A percentile compares a stretch with the other conserved stretches of the same genome.
These are phyloP conservation scores for Wallemia hederae DNA, from an alignment of 1,284 basidiomycete genomes.

Conservation along the genomic window DNA sequence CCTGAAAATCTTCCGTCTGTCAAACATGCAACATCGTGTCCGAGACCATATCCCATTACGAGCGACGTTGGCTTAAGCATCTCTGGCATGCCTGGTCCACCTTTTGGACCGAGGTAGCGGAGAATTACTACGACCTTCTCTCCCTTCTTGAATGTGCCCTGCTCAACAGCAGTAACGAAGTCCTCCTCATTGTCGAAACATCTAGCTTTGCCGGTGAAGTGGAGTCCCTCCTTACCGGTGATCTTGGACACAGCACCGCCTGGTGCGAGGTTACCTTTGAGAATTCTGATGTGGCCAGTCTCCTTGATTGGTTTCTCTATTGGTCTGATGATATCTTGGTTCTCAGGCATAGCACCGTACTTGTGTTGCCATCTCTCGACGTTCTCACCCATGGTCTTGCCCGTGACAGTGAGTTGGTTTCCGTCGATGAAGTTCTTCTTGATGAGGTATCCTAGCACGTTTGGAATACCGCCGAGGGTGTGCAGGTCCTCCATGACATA, in stretches of 20 bases:
- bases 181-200: conserved; percentile 57
- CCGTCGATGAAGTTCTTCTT: conserved; percentile 59
- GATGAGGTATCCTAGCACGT: conserved; percentile 48
- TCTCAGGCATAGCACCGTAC: conserved; percentile 34
- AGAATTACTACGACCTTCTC: conserved; percentile 73
- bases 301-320: conserved; percentile 58
- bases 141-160: conserved; percentile 45
- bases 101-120: conserved; percentile 63
- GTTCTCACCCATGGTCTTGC: conserved; percentile 61
- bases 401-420: conserved; percentile 59
- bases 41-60: conserved; percentile 80
- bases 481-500: conserved; percentile 74
- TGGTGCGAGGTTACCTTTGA: conserved; percentile 53
- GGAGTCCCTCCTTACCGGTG: conserved; percentile 68
- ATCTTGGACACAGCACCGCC: conserved; percentile 82
- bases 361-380: conserved; percentile 51
- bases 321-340: conserved; percentile 57
- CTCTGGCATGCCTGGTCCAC: conserved; percentile 79
- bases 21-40: conserved; percentile 60
- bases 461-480: conserved; percentile 72
- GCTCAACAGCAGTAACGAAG: conserved; percentile 50
- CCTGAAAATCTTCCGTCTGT: conserved; percentile 86
- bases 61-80: conserved; percentile 74
- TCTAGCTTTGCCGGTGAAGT: conserved; percentile 53
- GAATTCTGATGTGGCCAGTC: conserved; percentile 40